phyloP scores from a whole-genome alignment of 805 yeast species.

The Candida silvicultrix region DNA sequence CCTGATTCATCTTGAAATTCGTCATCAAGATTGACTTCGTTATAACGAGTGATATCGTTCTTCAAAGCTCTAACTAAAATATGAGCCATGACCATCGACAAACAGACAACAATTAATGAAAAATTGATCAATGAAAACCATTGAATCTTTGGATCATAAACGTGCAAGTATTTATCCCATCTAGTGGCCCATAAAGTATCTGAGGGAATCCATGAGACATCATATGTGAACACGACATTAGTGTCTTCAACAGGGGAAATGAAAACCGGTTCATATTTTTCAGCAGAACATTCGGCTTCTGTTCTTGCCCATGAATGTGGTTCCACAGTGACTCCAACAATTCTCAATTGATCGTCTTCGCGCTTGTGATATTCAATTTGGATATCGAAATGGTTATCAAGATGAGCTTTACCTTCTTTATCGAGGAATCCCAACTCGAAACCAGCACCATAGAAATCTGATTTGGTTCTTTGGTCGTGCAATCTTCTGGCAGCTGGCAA shows the following conservation, averaged over 20 bases:
- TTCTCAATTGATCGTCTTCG: conserved; percentile 61
- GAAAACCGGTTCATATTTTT: conserved; percentile 33
- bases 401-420: conserved; percentile 45
- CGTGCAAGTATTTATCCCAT: conserved; percentile 95
- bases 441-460: conserved; percentile 71
- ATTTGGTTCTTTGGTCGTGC: conserved; percentile 49
- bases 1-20: conserved; percentile 91
- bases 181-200: conserved; percentile 92
- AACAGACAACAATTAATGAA: conserved; percentile 68
- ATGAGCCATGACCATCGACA: conserved; percentile 74
- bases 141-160: conserved; percentile 87
- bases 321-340: conserved; percentile 81
- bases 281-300: conserved; percentile 28
- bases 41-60: conserved; percentile 82
- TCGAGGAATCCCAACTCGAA: conserved; percentile 73
- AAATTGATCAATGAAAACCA: conserved; percentile 93
- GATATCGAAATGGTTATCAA: conserved; percentile 79
- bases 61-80: conserved; percentile 72
- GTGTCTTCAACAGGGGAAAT: conserved; percentile 46
- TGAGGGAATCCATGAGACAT: conserved; percentile 66
- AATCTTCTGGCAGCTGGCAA: conserved; percentile 78
- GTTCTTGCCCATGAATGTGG: conserved; percentile 53
- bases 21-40: conserved; percentile 81
- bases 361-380: conserved; percentile 78
- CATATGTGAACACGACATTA: conserved; percentile 74